Evolutionary conservation across 2,329 filamentous ascomycete species (phyloP).

Genomic region (Trichoderma sp.): DNA sequence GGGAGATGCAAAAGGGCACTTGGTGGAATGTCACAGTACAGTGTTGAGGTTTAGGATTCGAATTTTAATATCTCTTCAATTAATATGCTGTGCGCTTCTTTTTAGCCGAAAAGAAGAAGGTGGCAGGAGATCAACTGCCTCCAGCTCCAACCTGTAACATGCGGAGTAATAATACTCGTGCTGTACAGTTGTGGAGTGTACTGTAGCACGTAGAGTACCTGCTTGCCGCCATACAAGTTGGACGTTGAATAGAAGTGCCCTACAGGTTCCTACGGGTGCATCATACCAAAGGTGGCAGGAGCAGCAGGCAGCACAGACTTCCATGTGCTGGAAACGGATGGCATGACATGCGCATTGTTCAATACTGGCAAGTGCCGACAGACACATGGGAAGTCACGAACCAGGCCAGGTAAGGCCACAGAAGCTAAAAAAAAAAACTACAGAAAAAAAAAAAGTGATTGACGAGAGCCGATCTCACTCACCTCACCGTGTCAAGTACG

Average conservation of each 20-base stretch:
- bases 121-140: neutral
- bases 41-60: neutral
- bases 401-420: neutral
- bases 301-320: neutral
- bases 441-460: neutral
- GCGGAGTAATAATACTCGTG: neutral
- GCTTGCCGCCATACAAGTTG: neutral
- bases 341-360: neutral
- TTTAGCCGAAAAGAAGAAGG: slow-evolving; percentile 1
- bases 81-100: neutral
- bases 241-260: neutral
- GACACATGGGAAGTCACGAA: neutral
- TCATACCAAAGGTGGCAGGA: neutral
- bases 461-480: slow-evolving; percentile 16
- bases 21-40: neutral
- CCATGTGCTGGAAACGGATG: slow-evolving; percentile 1
- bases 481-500: neutral
- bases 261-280: neutral
- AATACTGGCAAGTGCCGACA: slow-evolving; percentile 12
- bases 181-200: neutral
- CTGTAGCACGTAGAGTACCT: neutral
- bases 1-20: neutral
- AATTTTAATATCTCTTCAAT: neutral
- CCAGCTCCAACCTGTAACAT: neutral
- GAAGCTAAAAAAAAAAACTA: neutral